Base-by-base conservation (phyloP, 305 asterid genomes). In the Fraxinus platypoda region DNA sequence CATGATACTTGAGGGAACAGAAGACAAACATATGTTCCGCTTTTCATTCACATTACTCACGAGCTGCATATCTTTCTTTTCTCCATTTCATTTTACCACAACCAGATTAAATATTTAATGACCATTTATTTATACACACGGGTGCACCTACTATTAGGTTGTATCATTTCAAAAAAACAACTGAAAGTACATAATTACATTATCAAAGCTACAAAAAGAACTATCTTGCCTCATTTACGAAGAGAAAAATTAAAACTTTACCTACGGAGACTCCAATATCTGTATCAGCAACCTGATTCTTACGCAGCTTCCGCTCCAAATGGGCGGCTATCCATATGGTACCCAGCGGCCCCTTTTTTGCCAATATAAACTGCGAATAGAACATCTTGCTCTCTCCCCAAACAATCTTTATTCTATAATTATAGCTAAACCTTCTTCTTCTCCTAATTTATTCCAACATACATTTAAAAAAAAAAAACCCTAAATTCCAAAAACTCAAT, bases 281-380 rank as follows among this genome's bases (percentile, higher is more conserved):
- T 57, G 99, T 96, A 87, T 96, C 99, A 82, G 99, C 98, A 85
- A 96, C 98, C 90, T 96, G 99, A 87, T 96, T 96, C 92, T 96
- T 96, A 4, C 98, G 90, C 62, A 96, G 98, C 91, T 96, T 96
- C 83, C 99, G 88, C 89, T 96, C 99, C 82, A 96, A 87, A 92
- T 96, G 99, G 2, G 99, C 99, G 8, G 99, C 99, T 73, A 96
- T 96, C 99, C 99, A 96, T 83, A 96, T 93, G 59, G 99, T 95
- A 71, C 99, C 99, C 43, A 95, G 66, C 23, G 99, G 99, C 75
- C 99, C 99, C 94, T 95, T 95, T 83, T 95, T 95, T 0, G 99
- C 99, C 88, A 95, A 88, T 88, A 95, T 95, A 83, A 95, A 95
- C 85, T 95, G 99, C 0, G 99, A 95, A 87, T 94, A 95, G 78